These are phyloP conservation scores for Trypanosoma cruzi DNA, from an alignment of 208 protist genomes.

Conservation along the genomic window DNA sequence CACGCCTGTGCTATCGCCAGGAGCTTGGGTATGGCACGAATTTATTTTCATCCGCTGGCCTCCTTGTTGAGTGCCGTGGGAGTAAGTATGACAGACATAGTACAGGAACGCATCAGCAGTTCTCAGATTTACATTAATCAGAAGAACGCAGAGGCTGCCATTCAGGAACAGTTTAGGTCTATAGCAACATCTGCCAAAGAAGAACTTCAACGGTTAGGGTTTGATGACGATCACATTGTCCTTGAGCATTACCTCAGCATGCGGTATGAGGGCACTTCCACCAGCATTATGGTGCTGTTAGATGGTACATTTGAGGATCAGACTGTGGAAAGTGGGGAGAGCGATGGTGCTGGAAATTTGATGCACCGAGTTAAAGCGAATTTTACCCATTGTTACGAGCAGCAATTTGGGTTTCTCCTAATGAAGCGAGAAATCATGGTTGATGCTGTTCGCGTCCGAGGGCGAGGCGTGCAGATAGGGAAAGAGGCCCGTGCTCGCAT, in stretches of 20 bases:
- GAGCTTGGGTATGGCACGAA: slow-evolving; percentile 74
- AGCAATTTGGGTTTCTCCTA: slow-evolving; percentile 94
- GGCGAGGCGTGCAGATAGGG: slow-evolving; percentile 40
- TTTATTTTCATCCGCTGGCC: slow-evolving; percentile 78
- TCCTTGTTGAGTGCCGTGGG: slow-evolving; percentile 94
- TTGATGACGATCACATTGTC: slow-evolving; percentile 46
- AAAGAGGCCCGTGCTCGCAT: slow-evolving; percentile 18
- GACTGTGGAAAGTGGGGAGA: background rate
- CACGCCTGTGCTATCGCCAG: slow-evolving; percentile 94
- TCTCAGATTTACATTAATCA: slow-evolving; percentile 35
- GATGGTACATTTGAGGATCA: background rate
- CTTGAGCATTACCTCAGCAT: slow-evolving; percentile 83
- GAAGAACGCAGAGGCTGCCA: slow-evolving; percentile 28
- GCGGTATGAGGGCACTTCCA: slow-evolving; percentile 94
- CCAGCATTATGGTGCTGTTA: slow-evolving; percentile 81
- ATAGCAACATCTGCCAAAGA: slow-evolving; percentile 22
- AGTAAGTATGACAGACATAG: slow-evolving; percentile 91
- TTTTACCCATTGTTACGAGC: slow-evolving; percentile 83
- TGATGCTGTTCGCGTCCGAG: slow-evolving; percentile 93
- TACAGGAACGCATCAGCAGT: slow-evolving; percentile 87
- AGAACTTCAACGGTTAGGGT: slow-evolving; percentile 45
- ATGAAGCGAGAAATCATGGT: slow-evolving; percentile 78
- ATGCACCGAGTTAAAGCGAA: slow-evolving; percentile 35
- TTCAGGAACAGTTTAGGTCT: slow-evolving; percentile 37
- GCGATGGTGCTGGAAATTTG: background rate